Base-by-base conservation (phyloP, 2,329 filamentous ascomycete genomes). In the Alternaria brassicicola region DNA sequence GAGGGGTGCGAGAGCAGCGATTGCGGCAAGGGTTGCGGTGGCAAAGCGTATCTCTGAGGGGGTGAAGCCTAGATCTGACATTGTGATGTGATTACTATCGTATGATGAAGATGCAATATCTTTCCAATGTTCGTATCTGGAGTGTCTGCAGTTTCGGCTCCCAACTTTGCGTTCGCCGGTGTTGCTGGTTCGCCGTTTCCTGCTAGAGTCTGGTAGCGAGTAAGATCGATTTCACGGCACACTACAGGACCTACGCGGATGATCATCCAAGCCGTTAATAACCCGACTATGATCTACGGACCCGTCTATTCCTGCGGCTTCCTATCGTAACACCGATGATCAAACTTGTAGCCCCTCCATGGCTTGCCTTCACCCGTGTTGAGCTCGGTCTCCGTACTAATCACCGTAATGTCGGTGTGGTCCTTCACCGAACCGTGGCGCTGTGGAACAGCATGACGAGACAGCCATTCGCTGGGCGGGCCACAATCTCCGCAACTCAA, bases 11-110 rank as follows among this genome's bases (percentile, higher is more conserved):
- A 65, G 26, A 12, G 63, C 54, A 6, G 63, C 54, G 28, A 70
- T 21, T 8, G 61, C 53, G 23, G 67, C 62, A n/a, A 72, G 61
- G 3, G 62, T 38, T 19, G 55, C 61, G 15, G 64, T 70, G 36
- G 64, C 64, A 39, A 71, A 35, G 30, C 63, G 62, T 31, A 69
- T 49, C 31, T 71, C 63, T 21, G 60, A 59, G 8, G 45, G 28
- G 2, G 57, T 55, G 59, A 70, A 65, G 15, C 46, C 35, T 23
- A 68, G 52, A 30, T 65, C 52, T 15, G 61, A 43, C 65, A 72
- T 68, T 47, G 26, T 25, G 50, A 30, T 26, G 15, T 31, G 26
- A 25, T 12, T n/a, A 15, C 4, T 9, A 46, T 21, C 5, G 38
- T 57, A 42, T 15, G 19, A 31, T 31, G 46, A 36, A 33, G 19